Evolutionary conservation across 495 filamentous ascomycete genomes (phyloP), one percentile per base, ranked within the genome.

Genomic region (Friedmanniomyces endolithicus): DNA sequence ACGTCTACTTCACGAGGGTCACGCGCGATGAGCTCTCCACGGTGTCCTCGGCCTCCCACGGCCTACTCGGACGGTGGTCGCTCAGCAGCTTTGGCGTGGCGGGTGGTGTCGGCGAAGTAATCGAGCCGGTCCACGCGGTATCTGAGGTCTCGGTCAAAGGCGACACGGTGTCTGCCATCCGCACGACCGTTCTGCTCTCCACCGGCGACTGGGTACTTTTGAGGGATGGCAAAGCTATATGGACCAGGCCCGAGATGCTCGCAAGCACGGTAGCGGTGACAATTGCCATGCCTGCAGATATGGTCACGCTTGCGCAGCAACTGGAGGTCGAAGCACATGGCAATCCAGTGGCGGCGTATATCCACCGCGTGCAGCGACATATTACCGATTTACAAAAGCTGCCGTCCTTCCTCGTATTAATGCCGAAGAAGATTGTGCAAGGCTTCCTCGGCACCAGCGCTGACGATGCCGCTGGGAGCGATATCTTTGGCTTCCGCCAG

Each of bases 401-500:
- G n/a, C 89, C 87, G 4, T 75, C 74, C 0, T 94, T 83, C 73
- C 67, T 92, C 4, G 50, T 62, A 40, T 54, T 48, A 24, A 52
- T 71, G 23, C 65, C 64, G 9, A 53, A 54, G 31, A 63, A 84
- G 20, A 66, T 95, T 27, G 60, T 88, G 11, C 77, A 78, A 58
- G 87, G 81, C 57, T 74, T 94, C n/a, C 48, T 86, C 23, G 78
- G 77, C 44, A 75, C 71, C 1, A 66, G 65, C 9, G 58, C 57
- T 4, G 65, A 64, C 23, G 73, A 75, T 37, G 81, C 78, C 16
- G 71, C 83, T 31, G 71, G 74, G 12, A 71, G 83, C 12, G 87
- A 96, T 64, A 81, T 77, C 64, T 97, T 96, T 65, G 92, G 90
- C 25, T 86, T 95, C 64, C 78, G 82, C 56, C 95, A 94, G 67